Conservation (phyloP, 352 stramenopile species). For the Pythium aristosporum region DNA sequence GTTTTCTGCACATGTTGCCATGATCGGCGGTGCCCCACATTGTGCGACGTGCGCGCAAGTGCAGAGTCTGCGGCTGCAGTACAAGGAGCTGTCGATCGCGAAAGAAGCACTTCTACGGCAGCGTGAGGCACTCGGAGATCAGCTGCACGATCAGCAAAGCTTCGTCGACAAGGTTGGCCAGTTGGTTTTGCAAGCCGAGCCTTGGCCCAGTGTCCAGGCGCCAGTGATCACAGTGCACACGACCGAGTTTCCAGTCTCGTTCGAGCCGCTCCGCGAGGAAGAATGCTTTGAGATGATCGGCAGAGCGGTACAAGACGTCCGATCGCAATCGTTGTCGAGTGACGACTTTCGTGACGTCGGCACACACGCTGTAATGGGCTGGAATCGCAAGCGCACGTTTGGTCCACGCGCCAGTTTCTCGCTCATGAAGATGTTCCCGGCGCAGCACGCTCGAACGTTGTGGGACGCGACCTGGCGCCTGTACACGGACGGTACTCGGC, state of each 20-base stretch:
- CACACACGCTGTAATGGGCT: slow-evolving; percentile 27
- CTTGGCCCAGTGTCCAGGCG: not conserved
- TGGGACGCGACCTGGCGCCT: slow-evolving; percentile 24
- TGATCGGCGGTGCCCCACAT: not conserved
- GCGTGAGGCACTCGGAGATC: slow-evolving; percentile 30
- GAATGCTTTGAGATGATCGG: slow-evolving; percentile 30
- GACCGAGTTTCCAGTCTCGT: slow-evolving; percentile 22
- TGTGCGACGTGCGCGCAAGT: slow-evolving; percentile 15
- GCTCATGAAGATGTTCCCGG: slow-evolving; percentile 30
- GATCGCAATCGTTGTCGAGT: slow-evolving; percentile 21
- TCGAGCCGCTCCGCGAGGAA: slow-evolving; percentile 25
- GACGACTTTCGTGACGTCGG: slow-evolving; percentile 25
- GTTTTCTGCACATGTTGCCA: not conserved
- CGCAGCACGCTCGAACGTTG: slow-evolving; percentile 18
- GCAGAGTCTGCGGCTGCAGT: slow-evolving; percentile 14
- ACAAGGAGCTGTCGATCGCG: slow-evolving; percentile 23
- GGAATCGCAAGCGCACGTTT: slow-evolving; percentile 38
- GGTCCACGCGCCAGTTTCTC: slow-evolving; percentile 32
- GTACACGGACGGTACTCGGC: slow-evolving; percentile 30
- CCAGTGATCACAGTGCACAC: slow-evolving; percentile 17
- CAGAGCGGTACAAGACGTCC: slow-evolving; percentile 14
- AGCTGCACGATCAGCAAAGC: slow-evolving; percentile 25
- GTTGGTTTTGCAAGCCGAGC: slow-evolving; percentile 11
- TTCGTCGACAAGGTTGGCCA: slow-evolving; percentile 32
- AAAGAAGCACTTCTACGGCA: slow-evolving; percentile 31